Percentiles rank a stretch among this genome's conserved stretches.
Conservation (phyloP, 106 monocot genomes). For the Amphibolis antarctica region DNA sequence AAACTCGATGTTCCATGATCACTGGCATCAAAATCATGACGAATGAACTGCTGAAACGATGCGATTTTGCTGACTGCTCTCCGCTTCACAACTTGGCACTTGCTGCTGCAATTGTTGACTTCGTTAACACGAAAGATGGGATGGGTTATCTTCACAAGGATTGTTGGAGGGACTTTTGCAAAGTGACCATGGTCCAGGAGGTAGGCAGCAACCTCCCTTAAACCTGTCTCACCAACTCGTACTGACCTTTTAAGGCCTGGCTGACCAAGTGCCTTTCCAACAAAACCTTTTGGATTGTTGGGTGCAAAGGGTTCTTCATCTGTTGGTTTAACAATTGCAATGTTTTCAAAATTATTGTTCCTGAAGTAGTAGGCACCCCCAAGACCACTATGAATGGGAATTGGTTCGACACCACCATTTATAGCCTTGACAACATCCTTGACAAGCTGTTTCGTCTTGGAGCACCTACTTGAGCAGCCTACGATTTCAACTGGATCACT, state of each 20-base stretch:
- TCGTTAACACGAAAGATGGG: constrained; percentile 63
- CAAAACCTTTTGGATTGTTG: constrained; percentile 77
- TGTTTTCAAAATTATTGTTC: constrained; percentile 44
- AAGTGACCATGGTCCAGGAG: constrained; percentile 66
- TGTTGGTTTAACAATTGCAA: constrained; percentile 84
- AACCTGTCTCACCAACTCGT: constrained; percentile 86
- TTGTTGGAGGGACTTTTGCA: constrained; percentile 84
- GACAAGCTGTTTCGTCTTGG: constrained; percentile 46
- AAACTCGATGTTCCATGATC: constrained; percentile 90
- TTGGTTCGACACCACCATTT: constrained; percentile 51
- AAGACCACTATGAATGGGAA: constrained; percentile 63
- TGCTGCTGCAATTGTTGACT: constrained; percentile 16
- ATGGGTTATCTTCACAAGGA: constrained; percentile 70
- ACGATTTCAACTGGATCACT: constrained; percentile 68
- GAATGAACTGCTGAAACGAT: constrained; percentile 75
- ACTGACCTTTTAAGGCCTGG: constrained; percentile 79
- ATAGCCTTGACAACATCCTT: constrained; percentile 60
- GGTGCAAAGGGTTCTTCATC: constrained; percentile 95
- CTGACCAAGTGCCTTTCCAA: constrained; percentile 64
- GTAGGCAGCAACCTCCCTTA: constrained; percentile 84
- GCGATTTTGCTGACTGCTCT: constrained; percentile 57
- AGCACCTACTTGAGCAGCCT: constrained; percentile 48
- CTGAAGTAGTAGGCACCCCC: constrained; percentile 91
- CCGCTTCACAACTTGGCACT: constrained; percentile 16
- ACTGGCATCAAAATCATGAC: constrained; percentile 90